Conservation (phyloP, 371 early-diverging fungal species). For the Sporodiniella umbellata region DNA sequence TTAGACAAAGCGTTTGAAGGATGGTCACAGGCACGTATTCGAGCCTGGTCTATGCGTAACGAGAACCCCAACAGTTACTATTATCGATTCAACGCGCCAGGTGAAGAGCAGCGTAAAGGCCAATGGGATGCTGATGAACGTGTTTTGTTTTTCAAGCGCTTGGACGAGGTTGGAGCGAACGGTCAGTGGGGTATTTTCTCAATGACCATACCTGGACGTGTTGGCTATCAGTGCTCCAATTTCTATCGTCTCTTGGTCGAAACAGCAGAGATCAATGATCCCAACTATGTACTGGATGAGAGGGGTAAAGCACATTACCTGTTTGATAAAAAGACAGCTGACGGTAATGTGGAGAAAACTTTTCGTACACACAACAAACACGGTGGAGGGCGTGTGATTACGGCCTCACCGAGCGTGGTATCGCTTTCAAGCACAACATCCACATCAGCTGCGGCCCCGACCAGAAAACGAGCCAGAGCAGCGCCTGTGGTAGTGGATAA, state of each 20-base stretch:
- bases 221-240: slow-evolving; percentile 96
- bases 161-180: slow-evolving; percentile 85
- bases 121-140: slow-evolving; percentile 86
- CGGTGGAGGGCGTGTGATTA: slow-evolving; percentile 15
- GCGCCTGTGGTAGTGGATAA: slow-evolving; percentile 1
- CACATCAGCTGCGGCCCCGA: slow-evolving; percentile 7
- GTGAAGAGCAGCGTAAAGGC: slow-evolving; percentile 89
- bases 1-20: slow-evolving; percentile 87
- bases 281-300: slow-evolving; percentile 86
- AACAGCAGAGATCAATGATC: slow-evolving; percentile 80
- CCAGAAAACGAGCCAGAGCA: slow-evolving; percentile 24
- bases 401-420: slow-evolving; percentile 11
- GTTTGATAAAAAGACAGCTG: slow-evolving; percentile 78
- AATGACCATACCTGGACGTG: slow-evolving; percentile 91
- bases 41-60: slow-evolving; percentile 86
- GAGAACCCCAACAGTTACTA: slow-evolving; percentile 93
- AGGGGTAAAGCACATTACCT: slow-evolving; percentile 87
- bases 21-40: slow-evolving; percentile 92
- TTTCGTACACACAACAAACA: slow-evolving; percentile 75
- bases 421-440: slow-evolving; percentile 4
- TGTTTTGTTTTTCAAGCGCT: slow-evolving; percentile 73
- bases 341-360: slow-evolving; percentile 74
- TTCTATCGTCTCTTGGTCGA: slow-evolving; percentile 88
- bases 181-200: slow-evolving; percentile 97
- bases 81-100: slow-evolving; percentile 94